Base-by-base conservation (phyloP, 2,329 filamentous ascomycete species). In the Arthroderma uncinatum region DNA sequence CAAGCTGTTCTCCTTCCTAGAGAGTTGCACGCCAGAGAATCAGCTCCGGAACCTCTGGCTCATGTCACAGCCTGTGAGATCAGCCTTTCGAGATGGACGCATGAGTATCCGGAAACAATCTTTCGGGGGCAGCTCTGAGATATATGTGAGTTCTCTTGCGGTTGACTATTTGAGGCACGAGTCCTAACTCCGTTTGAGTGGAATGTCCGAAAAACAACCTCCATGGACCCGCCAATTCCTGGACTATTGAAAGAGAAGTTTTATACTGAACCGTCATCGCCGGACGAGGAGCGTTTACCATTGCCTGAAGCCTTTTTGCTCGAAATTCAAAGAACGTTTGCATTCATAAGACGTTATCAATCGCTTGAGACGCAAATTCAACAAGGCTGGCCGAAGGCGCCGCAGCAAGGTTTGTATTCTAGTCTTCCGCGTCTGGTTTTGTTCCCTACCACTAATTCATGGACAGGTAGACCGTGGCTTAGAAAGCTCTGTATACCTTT, bases 1-100 rank as follows among this genome's bases (percentile, higher is more conserved):
- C 2, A 50, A 42, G 6, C 40, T 62, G 8, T 58, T 59, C 40
- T 4, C 44, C 1, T 48, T 44, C 10, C 23, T 60, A 10, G n/a
- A 55, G n/a, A 37, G 21, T 19, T 53, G 40, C 40, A 19, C 5
- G 10, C 28, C 19, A 16, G 44, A 58, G 10, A 4, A 52, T 9
- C n/a, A n/a, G n/a, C 56, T 59, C 2, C 56, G 53, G 40, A 59
- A 59, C 2, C 52, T 58, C n/a, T 61, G 59, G 57, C 40, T 60
- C 2, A 52, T 59, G 47, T 14, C 16, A 14, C 34, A 25, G 2
- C 19, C 19, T n/a, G 50, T 48, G 25, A 25, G 40, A 3, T 23
- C 52, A 23, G 40, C 36, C 2, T 58, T 54, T 50, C 34, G 25
- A 21, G 7, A 25, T 8, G 56, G 56, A 7, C 55, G 33, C n/a